A percentile compares a stretch with the other conserved stretches of the same genome.
These are phyloP conservation scores for Nakazawaea wyomingensis DNA, from an alignment of 805 yeast species.

Conservation along the genomic window DNA sequence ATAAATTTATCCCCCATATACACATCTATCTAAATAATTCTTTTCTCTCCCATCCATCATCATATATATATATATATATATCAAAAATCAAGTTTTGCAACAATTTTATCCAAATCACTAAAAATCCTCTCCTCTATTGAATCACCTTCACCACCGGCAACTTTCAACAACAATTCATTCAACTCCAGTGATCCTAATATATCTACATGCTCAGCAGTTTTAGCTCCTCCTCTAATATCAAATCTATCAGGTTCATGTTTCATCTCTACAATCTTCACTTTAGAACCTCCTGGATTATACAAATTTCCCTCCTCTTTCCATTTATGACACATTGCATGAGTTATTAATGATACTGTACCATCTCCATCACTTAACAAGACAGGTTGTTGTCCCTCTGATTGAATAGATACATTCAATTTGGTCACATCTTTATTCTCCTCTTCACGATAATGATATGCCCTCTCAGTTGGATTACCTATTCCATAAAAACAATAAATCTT, in stretches of 20 bases:
- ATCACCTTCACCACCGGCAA: constrained; percentile 79
- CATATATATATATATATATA: too few relatives aligned
- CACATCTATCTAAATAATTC: too few relatives aligned
- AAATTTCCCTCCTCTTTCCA: constrained; percentile 67
- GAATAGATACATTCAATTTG: constrained; percentile 67
- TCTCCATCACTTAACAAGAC: constrained; percentile 90
- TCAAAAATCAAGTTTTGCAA: constrained; percentile 44
- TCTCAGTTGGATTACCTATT: constrained; percentile 93
- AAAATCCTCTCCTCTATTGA: constrained; percentile 53
- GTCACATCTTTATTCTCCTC: constrained; percentile 47
- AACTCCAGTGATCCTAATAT: constrained; percentile 89
- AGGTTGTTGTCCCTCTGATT: constrained; percentile 53
- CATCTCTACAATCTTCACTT: constrained; percentile 83
- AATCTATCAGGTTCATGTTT: constrained; percentile 89
- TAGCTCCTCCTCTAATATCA: constrained; percentile 95
- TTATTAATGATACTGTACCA: constrained; percentile 84
- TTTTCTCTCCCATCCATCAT: too few relatives aligned
- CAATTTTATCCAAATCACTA: constrained; percentile 62
- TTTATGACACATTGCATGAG: constrained; percentile 88
- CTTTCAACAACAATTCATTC: constrained; percentile 77
- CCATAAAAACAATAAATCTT: constrained; percentile 89
- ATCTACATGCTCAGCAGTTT: constrained; percentile 97
- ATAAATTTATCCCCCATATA: too few relatives aligned
- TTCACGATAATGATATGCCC: constrained; percentile 83
- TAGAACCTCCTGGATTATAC: constrained; percentile 73